Evolutionary conservation across 2,329 filamentous ascomycete genomes (phyloP).

Genomic region (Nemania sp.): DNA sequence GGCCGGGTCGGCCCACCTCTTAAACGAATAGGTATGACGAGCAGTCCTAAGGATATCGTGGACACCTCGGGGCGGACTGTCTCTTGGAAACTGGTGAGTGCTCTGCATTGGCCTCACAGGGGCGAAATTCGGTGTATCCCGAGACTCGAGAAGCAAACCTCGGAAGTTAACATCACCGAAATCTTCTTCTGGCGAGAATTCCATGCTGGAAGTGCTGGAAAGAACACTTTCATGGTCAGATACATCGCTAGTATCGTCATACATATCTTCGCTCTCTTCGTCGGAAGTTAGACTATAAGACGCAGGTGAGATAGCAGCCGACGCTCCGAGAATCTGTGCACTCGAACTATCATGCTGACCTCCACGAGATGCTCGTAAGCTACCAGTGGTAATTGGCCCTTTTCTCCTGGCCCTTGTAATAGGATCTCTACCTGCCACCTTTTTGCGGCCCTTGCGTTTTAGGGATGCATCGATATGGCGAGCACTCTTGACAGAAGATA

Average conservation of each 20-base stretch:
- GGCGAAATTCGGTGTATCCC: conserved; percentile 17
- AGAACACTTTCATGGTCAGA: conserved; percentile 16
- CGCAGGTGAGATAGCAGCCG: conserved; percentile 16
- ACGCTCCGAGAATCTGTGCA: not conserved
- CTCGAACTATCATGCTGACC: not conserved
- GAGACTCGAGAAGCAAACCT: conserved; percentile 24
- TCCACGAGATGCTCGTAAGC: not conserved
- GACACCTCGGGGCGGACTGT: conserved; percentile 33
- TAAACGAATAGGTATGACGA: conserved; percentile 24
- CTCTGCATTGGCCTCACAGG: conserved; percentile 23
- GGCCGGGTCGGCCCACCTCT: conserved; percentile 28
- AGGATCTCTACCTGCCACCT: not conserved
- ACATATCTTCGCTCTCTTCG: conserved; percentile 22
- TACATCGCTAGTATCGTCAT: conserved; percentile 7
- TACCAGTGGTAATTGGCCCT: not conserved
- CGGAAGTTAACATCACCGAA: conserved; percentile 2
- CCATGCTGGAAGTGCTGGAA: not conserved
- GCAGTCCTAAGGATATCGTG: conserved; percentile 32
- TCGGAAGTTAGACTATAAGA: conserved; percentile 24
- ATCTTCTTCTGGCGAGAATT: not conserved
- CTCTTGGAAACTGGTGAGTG: conserved; percentile 25
- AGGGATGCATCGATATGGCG: conserved; percentile 28
- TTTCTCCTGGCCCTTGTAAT: not conserved
- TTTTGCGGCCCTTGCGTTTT: conserved; percentile 18
- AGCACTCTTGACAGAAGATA: conserved; percentile 31